phyloP scores from a whole-genome alignment of 2,329 filamentous ascomycete genomes.

The Capronia epimyces region DNA sequence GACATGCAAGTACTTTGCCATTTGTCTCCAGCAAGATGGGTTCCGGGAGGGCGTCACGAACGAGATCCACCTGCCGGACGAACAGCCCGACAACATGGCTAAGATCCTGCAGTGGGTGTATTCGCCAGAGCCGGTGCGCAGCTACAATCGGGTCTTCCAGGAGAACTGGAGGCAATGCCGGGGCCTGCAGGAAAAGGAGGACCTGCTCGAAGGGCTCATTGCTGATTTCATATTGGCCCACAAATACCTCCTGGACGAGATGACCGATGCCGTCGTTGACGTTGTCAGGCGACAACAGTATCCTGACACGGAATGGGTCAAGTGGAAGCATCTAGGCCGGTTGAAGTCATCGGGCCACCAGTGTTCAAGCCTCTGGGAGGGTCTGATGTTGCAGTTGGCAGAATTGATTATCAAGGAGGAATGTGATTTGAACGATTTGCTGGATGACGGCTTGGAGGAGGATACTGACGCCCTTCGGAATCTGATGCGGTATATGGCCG shows the following conservation, averaged over 20 bases:
- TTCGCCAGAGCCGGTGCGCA: neutral
- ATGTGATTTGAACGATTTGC: too few relatives aligned
- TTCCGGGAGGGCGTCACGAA: neutral
- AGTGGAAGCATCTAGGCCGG: neutral
- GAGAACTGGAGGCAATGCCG: neutral
- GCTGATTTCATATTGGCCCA: neutral
- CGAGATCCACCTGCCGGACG: neutral
- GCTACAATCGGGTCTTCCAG: neutral
- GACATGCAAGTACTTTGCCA: neutral
- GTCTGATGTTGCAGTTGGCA: neutral
- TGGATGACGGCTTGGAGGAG: too few relatives aligned
- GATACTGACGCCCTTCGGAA: too few relatives aligned
- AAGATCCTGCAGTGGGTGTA: neutral
- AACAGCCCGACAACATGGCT: neutral
- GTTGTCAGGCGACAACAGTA: neutral
- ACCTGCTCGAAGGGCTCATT: neutral
- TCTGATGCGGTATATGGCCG: too few relatives aligned
- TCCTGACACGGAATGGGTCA: neutral
- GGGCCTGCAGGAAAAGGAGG: neutral
- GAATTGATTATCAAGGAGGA: too few relatives aligned
- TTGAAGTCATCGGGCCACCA: neutral
- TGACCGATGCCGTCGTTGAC: neutral
- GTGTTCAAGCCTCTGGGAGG: neutral
- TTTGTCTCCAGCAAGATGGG: neutral
- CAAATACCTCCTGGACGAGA: neutral